Conservation (phyloP, 2,329 filamentous ascomycete species). For the Thermochaetoides dissita region DNA sequence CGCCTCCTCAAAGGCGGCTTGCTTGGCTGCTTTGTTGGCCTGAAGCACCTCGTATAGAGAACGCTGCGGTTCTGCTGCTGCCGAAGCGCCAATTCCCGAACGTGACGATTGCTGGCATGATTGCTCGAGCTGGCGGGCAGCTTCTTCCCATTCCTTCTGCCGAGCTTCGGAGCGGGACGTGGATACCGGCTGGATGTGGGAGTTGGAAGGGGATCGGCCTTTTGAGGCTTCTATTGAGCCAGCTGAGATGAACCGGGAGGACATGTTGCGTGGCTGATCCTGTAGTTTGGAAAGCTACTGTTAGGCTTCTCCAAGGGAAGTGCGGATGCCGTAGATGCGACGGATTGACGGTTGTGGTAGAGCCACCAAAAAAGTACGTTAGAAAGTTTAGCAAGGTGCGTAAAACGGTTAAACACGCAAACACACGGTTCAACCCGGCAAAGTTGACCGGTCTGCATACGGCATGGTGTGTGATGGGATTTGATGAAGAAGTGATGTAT, state of each 20-base stretch:
- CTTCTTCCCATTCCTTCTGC: slow-evolving; percentile 24
- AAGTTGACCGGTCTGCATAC: no score
- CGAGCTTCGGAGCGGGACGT: no score
- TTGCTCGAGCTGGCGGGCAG: slow-evolving; percentile 39
- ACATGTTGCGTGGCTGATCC: slow-evolving; percentile 23
- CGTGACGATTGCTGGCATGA: slow-evolving; percentile 29
- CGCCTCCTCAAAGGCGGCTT: slow-evolving; percentile 68
- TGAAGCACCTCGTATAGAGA: slow-evolving; percentile 63
- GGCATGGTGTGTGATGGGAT: no score
- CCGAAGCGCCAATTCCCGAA: slow-evolving; percentile 11
- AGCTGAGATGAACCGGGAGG: slow-evolving; percentile 41
- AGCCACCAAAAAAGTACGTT: no score
- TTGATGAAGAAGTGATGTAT: no score
- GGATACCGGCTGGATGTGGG: slow-evolving; percentile 7
- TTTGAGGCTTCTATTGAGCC: slow-evolving; percentile 33
- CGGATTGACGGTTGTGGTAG: no score
- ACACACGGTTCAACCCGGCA: no score
- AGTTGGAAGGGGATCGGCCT: slow-evolving; percentile 8
- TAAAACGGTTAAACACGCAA: no score
- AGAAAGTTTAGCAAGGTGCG: no score
- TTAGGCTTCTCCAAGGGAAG: no score
- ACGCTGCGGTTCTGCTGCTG: slow-evolving; percentile 32
- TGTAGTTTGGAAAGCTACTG: no score
- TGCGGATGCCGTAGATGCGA: no score
- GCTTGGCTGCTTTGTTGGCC: slow-evolving; percentile 75